A percentile compares a stretch with the other conserved stretches of the same genome.
phyloP scores from a whole-genome alignment of 768 basidiomycete genomes.

The Podaxis sp. region DNA sequence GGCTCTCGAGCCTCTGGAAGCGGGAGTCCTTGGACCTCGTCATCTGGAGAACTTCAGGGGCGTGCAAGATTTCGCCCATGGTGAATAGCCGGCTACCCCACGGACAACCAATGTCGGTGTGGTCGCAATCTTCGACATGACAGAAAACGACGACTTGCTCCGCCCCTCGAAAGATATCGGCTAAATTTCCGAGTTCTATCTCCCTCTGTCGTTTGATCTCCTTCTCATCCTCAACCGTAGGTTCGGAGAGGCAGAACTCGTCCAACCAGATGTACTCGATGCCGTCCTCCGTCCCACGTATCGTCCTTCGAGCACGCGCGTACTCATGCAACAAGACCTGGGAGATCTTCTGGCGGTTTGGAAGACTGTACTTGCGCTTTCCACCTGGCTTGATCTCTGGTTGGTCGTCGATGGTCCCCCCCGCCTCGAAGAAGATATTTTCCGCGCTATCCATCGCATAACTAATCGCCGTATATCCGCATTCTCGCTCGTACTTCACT shows the following conservation, averaged over 20 bases:
- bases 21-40: neutral
- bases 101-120: conserved; percentile 3
- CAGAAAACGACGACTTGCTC: conserved; percentile 9
- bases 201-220: neutral
- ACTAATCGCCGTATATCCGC: conserved; percentile 8
- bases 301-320: neutral
- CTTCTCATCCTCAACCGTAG: neutral
- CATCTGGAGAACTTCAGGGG: conserved; percentile 7
- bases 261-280: conserved; percentile 14
- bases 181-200: conserved; percentile 4
- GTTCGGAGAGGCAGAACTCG: conserved; percentile 13
- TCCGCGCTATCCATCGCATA: conserved; percentile 10
- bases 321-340: conserved; percentile 5
- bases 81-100: conserved; percentile 14
- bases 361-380: conserved; percentile 3
- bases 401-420: neutral
- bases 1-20: neutral
- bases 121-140: conserved; percentile 5
- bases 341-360: neutral
- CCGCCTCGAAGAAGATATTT: neutral
- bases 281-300: neutral
- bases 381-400: neutral
- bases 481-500: neutral
- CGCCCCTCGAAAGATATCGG: conserved; percentile 12
- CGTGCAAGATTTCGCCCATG: conserved; percentile 9